Evolutionary conservation across 306 rosid species (phyloP).

Genomic region (Pyrus pyrifolia): DNA sequence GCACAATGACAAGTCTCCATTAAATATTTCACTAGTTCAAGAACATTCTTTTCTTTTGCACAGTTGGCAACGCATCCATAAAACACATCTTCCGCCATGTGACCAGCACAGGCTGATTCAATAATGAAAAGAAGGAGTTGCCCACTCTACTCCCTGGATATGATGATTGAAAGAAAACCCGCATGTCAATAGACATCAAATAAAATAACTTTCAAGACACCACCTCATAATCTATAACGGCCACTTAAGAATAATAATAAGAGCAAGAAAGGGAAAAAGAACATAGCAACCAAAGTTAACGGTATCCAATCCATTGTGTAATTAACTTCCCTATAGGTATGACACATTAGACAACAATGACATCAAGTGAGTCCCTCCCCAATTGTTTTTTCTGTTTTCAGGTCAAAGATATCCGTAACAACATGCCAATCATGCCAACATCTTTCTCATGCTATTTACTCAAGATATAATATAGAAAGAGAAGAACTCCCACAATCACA

Average conservation of each 20-base stretch:
- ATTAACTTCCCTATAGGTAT: not conserved
- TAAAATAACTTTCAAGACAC: slow-evolving; percentile 20
- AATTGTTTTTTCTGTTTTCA: not conserved
- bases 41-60: slow-evolving; percentile 8
- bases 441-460: not conserved
- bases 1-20: not conserved
- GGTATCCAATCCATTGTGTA: not conserved
- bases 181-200: slow-evolving; percentile 16
- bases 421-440: not conserved
- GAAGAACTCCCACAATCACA: not conserved
- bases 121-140: slow-evolving; percentile 30
- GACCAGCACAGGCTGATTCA: slow-evolving; percentile 37
- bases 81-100: slow-evolving; percentile 27
- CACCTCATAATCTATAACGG: slow-evolving; percentile 6
- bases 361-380: not conserved
- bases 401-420: not conserved
- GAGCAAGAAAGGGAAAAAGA: not conserved
- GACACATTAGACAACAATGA: not conserved
- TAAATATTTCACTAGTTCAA: not conserved
- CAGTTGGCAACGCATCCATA: slow-evolving; percentile 20
- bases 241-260: slow-evolving; percentile 10
- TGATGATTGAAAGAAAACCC: slow-evolving; percentile 24
- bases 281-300: not conserved
- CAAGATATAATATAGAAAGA: not conserved
- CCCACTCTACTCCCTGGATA: slow-evolving; percentile 38